Base-by-base conservation (phyloP, 768 basidiomycete genomes). In the Termitomyces sp. region DNA sequence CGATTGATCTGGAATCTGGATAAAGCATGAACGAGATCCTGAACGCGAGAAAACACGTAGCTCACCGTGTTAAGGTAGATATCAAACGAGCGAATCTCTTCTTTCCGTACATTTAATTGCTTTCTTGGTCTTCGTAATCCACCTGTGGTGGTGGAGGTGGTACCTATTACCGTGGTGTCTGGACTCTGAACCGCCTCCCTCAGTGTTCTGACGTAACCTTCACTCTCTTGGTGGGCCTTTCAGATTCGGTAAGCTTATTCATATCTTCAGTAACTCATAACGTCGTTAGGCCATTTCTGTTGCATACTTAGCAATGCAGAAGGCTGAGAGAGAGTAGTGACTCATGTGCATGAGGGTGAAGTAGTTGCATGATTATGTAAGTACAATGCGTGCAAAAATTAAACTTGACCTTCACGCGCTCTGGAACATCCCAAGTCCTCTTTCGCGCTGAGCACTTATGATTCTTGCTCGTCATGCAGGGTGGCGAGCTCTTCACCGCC, bases 31-130 rank as follows among this genome's bases (percentile, higher is more conserved):
- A 24, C 50, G 59, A 64, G 36, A 50, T 59, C 53, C 62, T 39
- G 7, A 33, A 45, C 65, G 57, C 59, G 57, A 63, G 46, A 42
- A 67, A 8, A 53, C 38, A 60, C 9, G 24, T 48, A 63, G 76
- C 89, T 72, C 75, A 91, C 95, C 61, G 95, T 97, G 78, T 98
- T 96, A 57, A 98, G 86, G 74, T 97, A 97, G 68, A 97, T 80
- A 75, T 98, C 95, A 57, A 92, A 91, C 40, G 92, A 82, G 35
- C 77, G 78, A 48, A 74, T 69, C 59, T 78, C 76, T 60, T 76
- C 75, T 11, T 68, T 67, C 39, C 65, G 60, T 22, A 51, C 51
- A 13, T n/a, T n/a, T n/a, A 66, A 54, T 24, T 46, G 12, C 32
- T 72, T 71, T 55, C 75, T 50, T 75, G 71, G 18, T 78, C 78